phyloP scores from a whole-genome alignment of 108 stramenopile species.

The Hondaea fermentalgiana region DNA sequence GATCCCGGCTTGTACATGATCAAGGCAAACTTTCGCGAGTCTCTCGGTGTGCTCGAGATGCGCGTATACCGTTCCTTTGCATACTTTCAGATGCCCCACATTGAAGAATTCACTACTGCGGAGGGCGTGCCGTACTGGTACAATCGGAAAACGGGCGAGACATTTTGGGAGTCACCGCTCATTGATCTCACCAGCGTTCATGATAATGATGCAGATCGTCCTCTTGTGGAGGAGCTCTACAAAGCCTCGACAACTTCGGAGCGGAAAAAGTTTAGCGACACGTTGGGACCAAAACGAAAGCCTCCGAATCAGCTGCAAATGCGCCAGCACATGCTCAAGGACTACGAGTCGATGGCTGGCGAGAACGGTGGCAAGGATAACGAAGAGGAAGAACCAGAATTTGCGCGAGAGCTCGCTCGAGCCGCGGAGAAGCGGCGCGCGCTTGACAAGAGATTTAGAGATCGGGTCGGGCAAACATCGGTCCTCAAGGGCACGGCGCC shows the following conservation, averaged over 20 bases:
- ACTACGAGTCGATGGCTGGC: not conserved
- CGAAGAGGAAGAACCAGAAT: not conserved
- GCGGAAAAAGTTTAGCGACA: not conserved
- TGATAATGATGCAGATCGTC: conserved; percentile 26
- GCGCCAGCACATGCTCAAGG: conserved; percentile 17
- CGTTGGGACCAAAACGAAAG: not conserved
- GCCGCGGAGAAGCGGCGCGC: conserved; percentile 9
- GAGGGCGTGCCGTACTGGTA: conserved; percentile 58
- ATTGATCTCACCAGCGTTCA: conserved; percentile 20
- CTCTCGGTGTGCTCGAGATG: conserved; percentile 45
- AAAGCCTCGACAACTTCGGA: not conserved
- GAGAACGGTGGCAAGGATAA: not conserved
- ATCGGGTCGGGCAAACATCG: not conserved
- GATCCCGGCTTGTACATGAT: conserved; percentile 56
- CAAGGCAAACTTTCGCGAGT: conserved; percentile 28
- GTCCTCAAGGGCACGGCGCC: not conserved
- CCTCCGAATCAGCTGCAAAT: not conserved
- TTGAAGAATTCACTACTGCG: conserved; percentile 41
- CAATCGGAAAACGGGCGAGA: conserved; percentile 51
- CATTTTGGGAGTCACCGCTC: conserved; percentile 57
- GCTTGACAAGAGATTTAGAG: not conserved
- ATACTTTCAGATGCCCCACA: conserved; percentile 45
- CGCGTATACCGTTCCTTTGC: conserved; percentile 57
- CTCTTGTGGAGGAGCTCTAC: not conserved
- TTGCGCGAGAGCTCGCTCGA: not conserved